Evolutionary conservation across 1,139 yeast species (phyloP).

Genomic region (Geotrichum cucujoidarum): DNA sequence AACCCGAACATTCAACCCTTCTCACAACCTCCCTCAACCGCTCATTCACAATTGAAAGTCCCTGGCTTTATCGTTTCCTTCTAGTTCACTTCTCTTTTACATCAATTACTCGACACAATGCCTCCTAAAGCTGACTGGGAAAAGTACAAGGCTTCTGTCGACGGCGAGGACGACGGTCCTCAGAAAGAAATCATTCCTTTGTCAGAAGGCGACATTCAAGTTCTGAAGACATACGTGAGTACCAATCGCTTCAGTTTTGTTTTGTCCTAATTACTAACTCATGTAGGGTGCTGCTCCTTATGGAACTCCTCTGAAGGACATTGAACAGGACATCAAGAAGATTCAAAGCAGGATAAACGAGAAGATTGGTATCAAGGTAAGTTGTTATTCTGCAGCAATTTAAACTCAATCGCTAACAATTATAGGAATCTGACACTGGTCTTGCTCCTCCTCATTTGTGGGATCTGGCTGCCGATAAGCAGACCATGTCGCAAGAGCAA

Average conservation of each 20-base stretch:
- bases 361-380: constrained; percentile 71
- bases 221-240: constrained; percentile 72
- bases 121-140: constrained; percentile 96
- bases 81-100: constrained; percentile 13
- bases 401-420: constrained; percentile 2
- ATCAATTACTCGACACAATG: constrained; percentile 44
- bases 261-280: background rate
- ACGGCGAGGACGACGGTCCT: constrained; percentile 60
- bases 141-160: constrained; percentile 81
- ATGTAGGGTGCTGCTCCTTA: constrained; percentile 95
- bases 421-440: constrained; percentile 82
- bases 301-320: constrained; percentile 68
- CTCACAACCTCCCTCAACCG: constrained; percentile 86
- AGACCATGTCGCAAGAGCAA: constrained; percentile 86
- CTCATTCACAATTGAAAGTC: constrained; percentile 41
- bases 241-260: background rate
- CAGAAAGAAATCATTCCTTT: constrained; percentile 77
- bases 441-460: constrained; percentile 91
- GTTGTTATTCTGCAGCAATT: background rate
- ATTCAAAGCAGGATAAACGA: constrained; percentile 86
- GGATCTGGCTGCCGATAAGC: constrained; percentile 97
- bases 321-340: constrained; percentile 79
- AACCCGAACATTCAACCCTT: too few species aligned
- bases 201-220: constrained; percentile 95
- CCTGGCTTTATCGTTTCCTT: background rate